These are phyloP conservation scores for Mortierella sp. DNA, from an alignment of 371 early-diverging fungal genomes.

Conservation along the genomic window DNA sequence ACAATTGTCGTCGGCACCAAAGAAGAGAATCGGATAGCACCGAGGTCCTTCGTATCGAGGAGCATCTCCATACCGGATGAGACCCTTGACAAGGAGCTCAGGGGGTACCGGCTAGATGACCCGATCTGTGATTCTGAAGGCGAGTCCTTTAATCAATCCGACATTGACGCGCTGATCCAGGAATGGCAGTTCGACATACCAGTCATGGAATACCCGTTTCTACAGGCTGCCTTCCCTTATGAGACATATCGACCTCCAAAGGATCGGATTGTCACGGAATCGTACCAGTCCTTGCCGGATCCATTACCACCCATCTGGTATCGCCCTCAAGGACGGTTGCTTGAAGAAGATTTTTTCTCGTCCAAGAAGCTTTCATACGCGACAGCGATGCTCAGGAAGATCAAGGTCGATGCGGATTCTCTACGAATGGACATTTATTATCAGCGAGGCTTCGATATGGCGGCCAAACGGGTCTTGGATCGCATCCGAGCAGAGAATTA, in stretches of 20 bases:
- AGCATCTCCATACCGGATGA: not conserved
- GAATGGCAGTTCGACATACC: slow-evolving; percentile 13
- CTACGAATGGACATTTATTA: slow-evolving; percentile 29
- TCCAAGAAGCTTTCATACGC: slow-evolving; percentile 21
- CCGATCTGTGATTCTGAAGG: not conserved
- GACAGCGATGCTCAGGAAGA: slow-evolving; percentile 4
- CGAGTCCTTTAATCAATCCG: not conserved
- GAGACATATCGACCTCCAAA: not conserved
- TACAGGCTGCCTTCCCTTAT: slow-evolving; percentile 35
- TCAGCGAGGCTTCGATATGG: slow-evolving; percentile 29
- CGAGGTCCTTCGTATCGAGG: not conserved
- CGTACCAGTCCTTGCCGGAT: not conserved
- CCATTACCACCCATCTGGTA: slow-evolving; percentile 15
- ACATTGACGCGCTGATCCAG: not conserved
- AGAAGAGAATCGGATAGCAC: not conserved
- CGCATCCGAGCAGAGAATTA: slow-evolving; percentile 5
- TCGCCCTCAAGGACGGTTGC: slow-evolving; percentile 17
- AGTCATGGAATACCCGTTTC: slow-evolving; percentile 21
- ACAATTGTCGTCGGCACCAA: not conserved
- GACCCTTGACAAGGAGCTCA: not conserved
- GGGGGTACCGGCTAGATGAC: not conserved
- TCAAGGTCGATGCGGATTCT: slow-evolving; percentile 1
- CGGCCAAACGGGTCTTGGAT: slow-evolving; percentile 20
- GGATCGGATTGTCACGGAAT: not conserved
- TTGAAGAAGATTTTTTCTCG: slow-evolving; percentile 19